Conservation (phyloP, 176 grass and related monocot genomes). For the Neostapfia colusana region DNA sequence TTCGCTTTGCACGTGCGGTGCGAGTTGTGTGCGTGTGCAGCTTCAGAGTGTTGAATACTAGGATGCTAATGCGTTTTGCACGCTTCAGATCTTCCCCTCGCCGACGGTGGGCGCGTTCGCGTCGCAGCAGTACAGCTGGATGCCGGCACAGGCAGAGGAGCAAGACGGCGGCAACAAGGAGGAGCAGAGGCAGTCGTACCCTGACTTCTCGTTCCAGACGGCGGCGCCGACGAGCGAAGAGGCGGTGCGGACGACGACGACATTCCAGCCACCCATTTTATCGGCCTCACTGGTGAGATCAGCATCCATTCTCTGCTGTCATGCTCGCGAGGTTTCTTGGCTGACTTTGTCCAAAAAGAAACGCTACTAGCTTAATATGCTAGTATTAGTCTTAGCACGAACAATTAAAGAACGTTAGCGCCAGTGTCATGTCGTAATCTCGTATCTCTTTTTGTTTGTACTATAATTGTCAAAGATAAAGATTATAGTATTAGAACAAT, state of each 20-base stretch:
- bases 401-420: constrained; percentile 1
- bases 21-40: no score
- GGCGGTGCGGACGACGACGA: constrained; percentile 28
- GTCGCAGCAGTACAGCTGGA: constrained; percentile 72
- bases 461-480: constrained; percentile 17
- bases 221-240: constrained; percentile 42
- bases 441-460: constrained; percentile 3
- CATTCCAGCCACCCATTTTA: constrained; percentile 38
- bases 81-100: constrained; percentile 66
- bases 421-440: constrained; percentile 23
- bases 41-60: neutral
- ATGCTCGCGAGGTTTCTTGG: neutral
- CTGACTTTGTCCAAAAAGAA: constrained; percentile 45
- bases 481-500: neutral
- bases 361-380: neutral
- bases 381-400: constrained; percentile 3
- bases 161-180: constrained; percentile 48
- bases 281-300: constrained; percentile 49
- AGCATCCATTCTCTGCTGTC: neutral
- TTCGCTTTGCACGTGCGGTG: neutral
- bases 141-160: constrained; percentile 13
- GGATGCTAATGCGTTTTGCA: constrained; percentile 12
- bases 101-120: constrained; percentile 66
- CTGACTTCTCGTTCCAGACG: constrained; percentile 89
- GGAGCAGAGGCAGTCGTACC: constrained; percentile 50